Evolutionary conservation across 192 early-diverging fungal genomes (phyloP), one percentile per base, ranked within the genome.

Genomic region (Linnemannia zychae): DNA sequence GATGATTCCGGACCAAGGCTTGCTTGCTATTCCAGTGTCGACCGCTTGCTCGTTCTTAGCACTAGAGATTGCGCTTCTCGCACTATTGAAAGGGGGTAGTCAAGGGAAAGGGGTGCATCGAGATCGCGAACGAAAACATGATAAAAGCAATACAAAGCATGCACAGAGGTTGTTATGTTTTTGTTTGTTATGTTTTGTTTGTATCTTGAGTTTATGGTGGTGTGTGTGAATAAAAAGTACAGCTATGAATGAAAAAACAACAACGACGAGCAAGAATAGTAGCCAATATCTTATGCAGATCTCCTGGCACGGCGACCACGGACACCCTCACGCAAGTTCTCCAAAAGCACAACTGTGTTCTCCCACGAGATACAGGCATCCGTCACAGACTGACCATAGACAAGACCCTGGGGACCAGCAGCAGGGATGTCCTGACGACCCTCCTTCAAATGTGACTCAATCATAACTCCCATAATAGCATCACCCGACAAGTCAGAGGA

Each of bases 341-440:
- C 93, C 11, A 98, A 89, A 37, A 95, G 91, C 24, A 92, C 83
- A 16, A 95, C 93, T 0, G 98, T 99, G 77, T 94, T 92, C 44
- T 97, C 96, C 96, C 96, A 99, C 71, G 92, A 89, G 82, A 99
- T 95, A 86, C 97, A 99, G 6, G 96, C 97, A 89, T 99, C 98
- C 34, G 98, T 98, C 71, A 99, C 92, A 36, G 94, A 95, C 72
- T 96, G 91, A 20, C 97, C 98, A 82, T 99, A 98, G 73, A 90
- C 90, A 40, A 98, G 91, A 66, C 89, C 88, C 71, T 93, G 90
- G 31, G 93, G 90, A 46, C 96, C 97, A 65, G 94, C 91, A 15
- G 78, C 82, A 44, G 96, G 94, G 79, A 96, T 95, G 84, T 90
- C 93, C 90, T 95, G 94, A 75, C 88, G 90, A 63, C 97, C 98